Percentiles rank a stretch among this genome's conserved stretches.
These are phyloP conservation scores for Cyberlindnera sargentensis DNA, from an alignment of 805 yeast genomes.

Conservation along the genomic window DNA sequence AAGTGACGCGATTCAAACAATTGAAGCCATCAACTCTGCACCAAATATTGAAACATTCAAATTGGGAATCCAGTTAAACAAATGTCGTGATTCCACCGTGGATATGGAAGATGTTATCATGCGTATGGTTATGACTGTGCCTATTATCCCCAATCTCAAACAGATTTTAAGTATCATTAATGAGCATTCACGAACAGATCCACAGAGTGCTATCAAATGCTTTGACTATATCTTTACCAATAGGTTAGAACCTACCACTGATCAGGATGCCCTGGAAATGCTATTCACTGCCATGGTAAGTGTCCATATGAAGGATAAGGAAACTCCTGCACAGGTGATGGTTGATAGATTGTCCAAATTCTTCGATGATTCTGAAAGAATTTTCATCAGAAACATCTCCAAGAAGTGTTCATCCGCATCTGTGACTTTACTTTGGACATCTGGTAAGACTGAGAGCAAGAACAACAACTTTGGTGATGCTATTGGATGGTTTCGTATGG, in stretches of 20 bases:
- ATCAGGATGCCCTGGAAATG: conserved; percentile 20
- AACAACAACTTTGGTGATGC: conserved; percentile 15
- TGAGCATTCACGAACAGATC: conserved; percentile 21
- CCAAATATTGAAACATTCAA: conserved; percentile 26
- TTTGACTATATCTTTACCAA: conserved; percentile 29
- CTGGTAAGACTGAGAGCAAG: conserved; percentile 28
- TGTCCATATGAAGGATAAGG: conserved; percentile 22
- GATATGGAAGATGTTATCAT: conserved; percentile 27
- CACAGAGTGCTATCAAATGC: conserved; percentile 25
- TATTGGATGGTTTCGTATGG: conserved; percentile 22
- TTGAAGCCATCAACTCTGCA: conserved; percentile 23
- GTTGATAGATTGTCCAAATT: conserved; percentile 21
- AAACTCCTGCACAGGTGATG: conserved; percentile 15
- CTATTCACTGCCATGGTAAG: conserved; percentile 24
- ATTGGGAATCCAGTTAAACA: conserved; percentile 21
- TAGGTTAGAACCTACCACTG: conserved; percentile 21
- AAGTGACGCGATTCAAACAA: conserved; percentile 13
- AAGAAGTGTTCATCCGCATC: conserved; percentile 26
- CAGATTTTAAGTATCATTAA: conserved; percentile 22
- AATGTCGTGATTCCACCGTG: conserved; percentile 5
- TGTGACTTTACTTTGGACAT: conserved; percentile 33
- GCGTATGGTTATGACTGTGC: conserved; percentile 29
- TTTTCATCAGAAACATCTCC: conserved; percentile 21
- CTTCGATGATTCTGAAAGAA: conserved; percentile 23
- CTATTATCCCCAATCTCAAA: conserved; percentile 19